These are phyloP conservation scores for Sporobolomyces phaffii DNA, from an alignment of 768 basidiomycete genomes.

Conservation along the genomic window DNA sequence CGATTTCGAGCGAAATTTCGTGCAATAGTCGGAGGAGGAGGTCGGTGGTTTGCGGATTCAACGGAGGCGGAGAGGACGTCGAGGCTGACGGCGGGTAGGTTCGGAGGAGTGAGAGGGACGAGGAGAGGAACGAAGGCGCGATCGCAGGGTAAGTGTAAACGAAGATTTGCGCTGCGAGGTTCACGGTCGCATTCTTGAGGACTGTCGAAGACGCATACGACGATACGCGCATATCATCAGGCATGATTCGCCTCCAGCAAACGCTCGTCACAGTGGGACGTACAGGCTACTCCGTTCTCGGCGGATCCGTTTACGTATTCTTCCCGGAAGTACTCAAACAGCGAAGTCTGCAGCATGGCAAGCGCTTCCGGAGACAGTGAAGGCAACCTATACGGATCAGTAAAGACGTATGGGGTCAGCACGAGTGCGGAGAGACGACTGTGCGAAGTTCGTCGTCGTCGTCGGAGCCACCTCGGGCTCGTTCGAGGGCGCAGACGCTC, in stretches of 20 bases:
- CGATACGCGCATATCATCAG: no score
- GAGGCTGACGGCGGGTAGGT: slow-evolving; percentile 47
- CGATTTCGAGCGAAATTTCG: slow-evolving; percentile 95
- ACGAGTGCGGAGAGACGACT: not conserved
- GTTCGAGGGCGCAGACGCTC: no score
- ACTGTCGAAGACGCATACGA: no score
- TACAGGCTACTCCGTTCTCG: slow-evolving; percentile 39
- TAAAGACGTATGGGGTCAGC: not conserved
- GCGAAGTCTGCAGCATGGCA: slow-evolving; percentile 24
- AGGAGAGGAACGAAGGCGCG: slow-evolving; percentile 78
- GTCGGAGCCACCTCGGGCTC: no score
- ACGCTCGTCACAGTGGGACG: no score
- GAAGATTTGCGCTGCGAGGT: slow-evolving; percentile 81
- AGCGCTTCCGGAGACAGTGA: slow-evolving; percentile 30
- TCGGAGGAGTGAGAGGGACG: slow-evolving; percentile 68
- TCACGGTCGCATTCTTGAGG: slow-evolving; percentile 54
- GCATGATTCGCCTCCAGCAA: no score
- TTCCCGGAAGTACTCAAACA: slow-evolving; percentile 34
- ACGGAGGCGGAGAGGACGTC: slow-evolving; percentile 54
- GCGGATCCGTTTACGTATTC: slow-evolving; percentile 36
- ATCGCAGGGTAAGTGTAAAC: slow-evolving; percentile 76
- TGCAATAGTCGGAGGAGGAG: slow-evolving; percentile 85
- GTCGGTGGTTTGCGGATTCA: slow-evolving; percentile 77
- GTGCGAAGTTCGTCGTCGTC: no score
- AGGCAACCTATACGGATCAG: slow-evolving; percentile 13